Evolutionary conservation across 2,329 filamentous ascomycete genomes (phyloP).

Genomic region (Sarocladium oryzae): DNA sequence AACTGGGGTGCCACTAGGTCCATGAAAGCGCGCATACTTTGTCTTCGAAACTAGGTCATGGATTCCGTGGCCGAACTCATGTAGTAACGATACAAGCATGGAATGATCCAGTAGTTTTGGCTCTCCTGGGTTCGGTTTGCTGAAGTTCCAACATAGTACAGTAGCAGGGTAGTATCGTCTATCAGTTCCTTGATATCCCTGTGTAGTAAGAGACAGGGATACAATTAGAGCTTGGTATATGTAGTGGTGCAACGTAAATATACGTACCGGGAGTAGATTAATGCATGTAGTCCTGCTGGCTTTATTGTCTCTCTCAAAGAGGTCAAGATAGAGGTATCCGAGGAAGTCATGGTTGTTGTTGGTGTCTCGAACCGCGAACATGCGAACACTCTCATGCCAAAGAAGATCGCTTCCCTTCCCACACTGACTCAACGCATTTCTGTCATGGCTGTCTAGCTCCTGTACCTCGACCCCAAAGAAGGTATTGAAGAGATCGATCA

Average conservation of each 20-base stretch:
- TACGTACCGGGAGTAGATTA: not conserved
- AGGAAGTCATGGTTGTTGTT: not conserved
- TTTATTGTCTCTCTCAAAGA: not conserved
- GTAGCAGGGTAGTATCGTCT: not conserved
- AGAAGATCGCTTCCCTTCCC: not conserved
- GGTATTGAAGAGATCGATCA: not conserved
- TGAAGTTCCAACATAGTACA: not conserved
- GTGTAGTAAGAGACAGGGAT: not conserved
- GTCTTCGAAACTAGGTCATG: constrained; percentile 8
- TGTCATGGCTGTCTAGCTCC: not conserved
- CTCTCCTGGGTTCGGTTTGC: not conserved
- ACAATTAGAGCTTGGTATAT: not conserved
- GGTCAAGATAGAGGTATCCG: not conserved
- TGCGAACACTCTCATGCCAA: not conserved
- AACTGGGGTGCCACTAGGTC: not conserved
- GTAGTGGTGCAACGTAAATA: not conserved
- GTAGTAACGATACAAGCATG: not conserved
- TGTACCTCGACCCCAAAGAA: not conserved
- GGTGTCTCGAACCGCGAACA: not conserved
- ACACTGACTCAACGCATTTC: not conserved
- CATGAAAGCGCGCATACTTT: constrained; percentile 8
- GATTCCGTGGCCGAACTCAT: not conserved
- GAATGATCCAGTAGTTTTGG: not conserved
- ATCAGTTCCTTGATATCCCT: not conserved
- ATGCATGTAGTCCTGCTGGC: not conserved